A percentile compares a stretch with the other conserved stretches of the same genome.
These are phyloP conservation scores for Diplosphaera chodatii DNA, from an alignment of 139 green algal species.

Conservation along the genomic window DNA sequence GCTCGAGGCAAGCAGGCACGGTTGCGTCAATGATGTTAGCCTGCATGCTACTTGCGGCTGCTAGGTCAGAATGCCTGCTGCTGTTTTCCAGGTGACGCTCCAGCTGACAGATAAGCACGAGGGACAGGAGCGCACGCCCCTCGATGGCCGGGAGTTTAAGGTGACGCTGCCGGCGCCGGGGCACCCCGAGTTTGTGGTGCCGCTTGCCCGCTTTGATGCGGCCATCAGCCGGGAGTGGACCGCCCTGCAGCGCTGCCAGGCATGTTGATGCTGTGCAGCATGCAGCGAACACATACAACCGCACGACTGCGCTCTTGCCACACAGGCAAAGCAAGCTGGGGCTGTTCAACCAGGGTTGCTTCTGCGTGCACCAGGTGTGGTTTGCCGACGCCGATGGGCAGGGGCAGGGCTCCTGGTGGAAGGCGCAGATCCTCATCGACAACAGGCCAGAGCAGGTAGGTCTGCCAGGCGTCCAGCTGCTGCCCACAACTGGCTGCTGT, in stretches of 20 bases:
- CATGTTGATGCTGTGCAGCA: too few relatives aligned
- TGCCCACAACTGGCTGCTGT: too few relatives aligned
- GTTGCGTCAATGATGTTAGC: too few relatives aligned
- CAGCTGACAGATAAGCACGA: conserved; percentile 6
- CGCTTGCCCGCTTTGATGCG: conserved; percentile 24
- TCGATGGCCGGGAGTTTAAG: conserved; percentile 22
- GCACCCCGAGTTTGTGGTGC: conserved; percentile 56
- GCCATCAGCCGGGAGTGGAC: conserved; percentile 25
- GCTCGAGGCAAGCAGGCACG: too few relatives aligned
- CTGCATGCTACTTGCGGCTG: too few relatives aligned
- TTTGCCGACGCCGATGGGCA: conserved; percentile 22
- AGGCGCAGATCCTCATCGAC: conserved; percentile 17
- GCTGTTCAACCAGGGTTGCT: background rate
- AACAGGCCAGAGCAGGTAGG: background rate
- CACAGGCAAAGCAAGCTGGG: too few relatives aligned
- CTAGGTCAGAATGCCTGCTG: too few relatives aligned
- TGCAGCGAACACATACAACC: too few relatives aligned
- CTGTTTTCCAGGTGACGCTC: background rate
- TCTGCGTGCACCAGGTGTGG: conserved; percentile 29
- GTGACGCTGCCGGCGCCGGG: conserved; percentile 51
- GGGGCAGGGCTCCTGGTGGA: conserved; percentile 25
- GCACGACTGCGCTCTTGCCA: too few relatives aligned
- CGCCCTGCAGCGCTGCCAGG: conserved; percentile 25
- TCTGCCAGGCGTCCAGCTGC: too few relatives aligned
- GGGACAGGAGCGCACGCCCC: conserved; percentile 3